phyloP scores from a whole-genome alignment of 2,329 filamentous ascomycete species.

The Pseudogymnoascus sp. region DNA sequence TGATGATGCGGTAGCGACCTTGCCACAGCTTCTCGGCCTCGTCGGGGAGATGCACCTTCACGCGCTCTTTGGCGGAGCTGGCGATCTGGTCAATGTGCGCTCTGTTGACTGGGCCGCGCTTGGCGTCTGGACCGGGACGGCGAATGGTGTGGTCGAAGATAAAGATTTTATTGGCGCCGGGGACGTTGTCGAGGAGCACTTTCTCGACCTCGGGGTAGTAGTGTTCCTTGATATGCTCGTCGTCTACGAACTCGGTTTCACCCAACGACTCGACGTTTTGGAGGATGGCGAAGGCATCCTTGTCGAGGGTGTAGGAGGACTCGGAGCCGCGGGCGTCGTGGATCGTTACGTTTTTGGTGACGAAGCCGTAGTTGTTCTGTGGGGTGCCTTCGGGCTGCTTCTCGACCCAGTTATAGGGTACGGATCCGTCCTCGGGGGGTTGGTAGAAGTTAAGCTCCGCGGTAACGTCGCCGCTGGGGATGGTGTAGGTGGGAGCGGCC shows the following conservation, averaged over 20 bases:
- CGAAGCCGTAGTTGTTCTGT: conserved; percentile 25
- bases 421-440: conserved; percentile 44
- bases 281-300: conserved; percentile 65
- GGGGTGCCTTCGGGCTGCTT: conserved; percentile 21
- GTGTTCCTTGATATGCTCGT: conserved; percentile 56
- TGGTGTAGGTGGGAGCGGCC: conserved; percentile 15
- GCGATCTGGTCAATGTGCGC: conserved; percentile 82
- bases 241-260: conserved; percentile 55
- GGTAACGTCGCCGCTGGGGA: conserved; percentile 44
- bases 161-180: conserved; percentile 57
- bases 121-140: conserved; percentile 48
- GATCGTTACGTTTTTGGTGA: conserved; percentile 36
- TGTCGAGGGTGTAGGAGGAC: conserved; percentile 56
- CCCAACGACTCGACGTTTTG: conserved; percentile 48
- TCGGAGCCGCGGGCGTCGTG: conserved; percentile 68
- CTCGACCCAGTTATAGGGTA: conserved; percentile 50
- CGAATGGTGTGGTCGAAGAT: conserved; percentile 88
- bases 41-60: conserved; percentile 55
- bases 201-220: conserved; percentile 83
- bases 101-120: conserved; percentile 59
- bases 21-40: conserved; percentile 60
- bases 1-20: conserved; percentile 73
- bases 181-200: conserved; percentile 58
- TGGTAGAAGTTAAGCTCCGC: conserved; percentile 46
- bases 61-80: conserved; percentile 55